A percentile compares a stretch with the other conserved stretches of the same genome.
phyloP scores from a whole-genome alignment of 1,139 yeast species.

The Blastobotrys proliferans region DNA sequence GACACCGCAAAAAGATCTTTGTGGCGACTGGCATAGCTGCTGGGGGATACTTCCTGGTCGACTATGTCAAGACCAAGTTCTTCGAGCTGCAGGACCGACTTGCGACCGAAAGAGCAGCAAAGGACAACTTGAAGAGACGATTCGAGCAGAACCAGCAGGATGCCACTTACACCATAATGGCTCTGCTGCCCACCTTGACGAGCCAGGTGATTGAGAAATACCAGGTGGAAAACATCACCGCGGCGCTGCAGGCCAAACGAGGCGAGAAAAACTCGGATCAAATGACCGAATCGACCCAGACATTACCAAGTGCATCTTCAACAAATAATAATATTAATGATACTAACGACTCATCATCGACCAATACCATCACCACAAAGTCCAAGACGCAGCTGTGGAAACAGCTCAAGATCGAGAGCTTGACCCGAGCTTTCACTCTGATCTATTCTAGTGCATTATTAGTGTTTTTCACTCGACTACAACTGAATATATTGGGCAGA shows the following conservation, averaged over 20 bases:
- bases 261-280: constrained; percentile 13
- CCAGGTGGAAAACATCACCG: constrained; percentile 72
- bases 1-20: constrained; percentile 59
- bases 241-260: constrained; percentile 63
- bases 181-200: constrained; percentile 73
- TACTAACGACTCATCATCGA: not conserved
- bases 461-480: constrained; percentile 73
- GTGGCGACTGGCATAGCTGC: constrained; percentile 58
- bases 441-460: constrained; percentile 67
- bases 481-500: constrained; percentile 83
- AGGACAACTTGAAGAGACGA: constrained; percentile 60
- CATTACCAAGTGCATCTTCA: constrained; percentile 15
- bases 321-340: not conserved
- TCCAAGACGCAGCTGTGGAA: constrained; percentile 81
- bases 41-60: constrained; percentile 53
- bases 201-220: constrained; percentile 58
- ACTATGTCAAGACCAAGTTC: constrained; percentile 57
- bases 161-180: constrained; percentile 78
- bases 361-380: constrained; percentile 23
- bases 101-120: constrained; percentile 69
- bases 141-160: constrained; percentile 92
- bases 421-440: constrained; percentile 70
- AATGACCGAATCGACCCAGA: constrained; percentile 18
- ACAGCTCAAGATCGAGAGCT: constrained; percentile 68
- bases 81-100: constrained; percentile 64